These are phyloP conservation scores for Pulicaria dysenterica DNA, from an alignment of 129 eudicot species.

Conservation along the genomic window DNA sequence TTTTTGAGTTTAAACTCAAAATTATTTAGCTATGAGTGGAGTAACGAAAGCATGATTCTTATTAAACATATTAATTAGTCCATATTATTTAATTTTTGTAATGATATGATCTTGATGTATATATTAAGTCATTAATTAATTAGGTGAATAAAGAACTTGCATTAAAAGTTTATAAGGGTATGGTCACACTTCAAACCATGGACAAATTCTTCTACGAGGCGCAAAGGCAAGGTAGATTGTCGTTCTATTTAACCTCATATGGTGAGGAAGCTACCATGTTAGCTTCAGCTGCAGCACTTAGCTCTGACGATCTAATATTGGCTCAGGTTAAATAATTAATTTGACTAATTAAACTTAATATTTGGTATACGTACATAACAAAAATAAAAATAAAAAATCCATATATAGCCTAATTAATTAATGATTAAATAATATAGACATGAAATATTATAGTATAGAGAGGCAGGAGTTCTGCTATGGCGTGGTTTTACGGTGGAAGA, in stretches of 20 bases:
- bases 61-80: neutral
- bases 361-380: no score
- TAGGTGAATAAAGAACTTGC: constrained; percentile 67
- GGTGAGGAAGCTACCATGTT: constrained; percentile 87
- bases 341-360: no score
- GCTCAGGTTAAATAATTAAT: constrained; percentile 55
- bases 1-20: neutral
- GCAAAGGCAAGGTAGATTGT: constrained; percentile 81
- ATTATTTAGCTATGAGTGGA: neutral
- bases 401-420: no score
- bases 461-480: constrained; percentile 83
- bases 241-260: constrained; percentile 61
- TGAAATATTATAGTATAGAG: constrained; percentile 59
- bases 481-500: constrained; percentile 78
- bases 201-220: constrained; percentile 70
- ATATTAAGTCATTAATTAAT: neutral
- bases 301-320: constrained; percentile 53
- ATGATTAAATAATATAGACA: no score
- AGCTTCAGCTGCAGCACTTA: constrained; percentile 84
- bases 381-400: neutral
- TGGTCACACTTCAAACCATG: constrained; percentile 83
- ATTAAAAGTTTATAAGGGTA: constrained; percentile 57
- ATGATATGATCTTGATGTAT: neutral
- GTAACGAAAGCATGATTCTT: no score
- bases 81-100: neutral